These are phyloP conservation scores for Daldinia loculata DNA, from an alignment of 495 filamentous ascomycete species.

Conservation along the genomic window DNA sequence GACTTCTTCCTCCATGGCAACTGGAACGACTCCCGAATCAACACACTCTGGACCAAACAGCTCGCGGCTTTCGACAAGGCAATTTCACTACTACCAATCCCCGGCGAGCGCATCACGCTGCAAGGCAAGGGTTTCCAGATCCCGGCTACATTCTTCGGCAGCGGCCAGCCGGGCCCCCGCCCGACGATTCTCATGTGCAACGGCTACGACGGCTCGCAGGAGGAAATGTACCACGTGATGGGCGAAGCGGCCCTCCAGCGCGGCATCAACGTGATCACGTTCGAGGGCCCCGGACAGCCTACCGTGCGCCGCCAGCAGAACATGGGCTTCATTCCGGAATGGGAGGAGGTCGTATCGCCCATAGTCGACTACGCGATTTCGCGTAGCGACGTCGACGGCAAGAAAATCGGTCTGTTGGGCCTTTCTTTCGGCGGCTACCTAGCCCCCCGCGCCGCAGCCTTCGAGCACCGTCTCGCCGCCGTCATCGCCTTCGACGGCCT, in stretches of 20 bases:
- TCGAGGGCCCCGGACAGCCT: slow-evolving; percentile 61
- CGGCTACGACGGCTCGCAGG: slow-evolving; percentile 56
- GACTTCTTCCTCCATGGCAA: slow-evolving; percentile 59
- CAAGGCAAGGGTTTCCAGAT: slow-evolving; percentile 46
- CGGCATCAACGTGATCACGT: slow-evolving; percentile 58
- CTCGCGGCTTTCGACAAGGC: slow-evolving; percentile 70
- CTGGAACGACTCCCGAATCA: slow-evolving; percentile 50
- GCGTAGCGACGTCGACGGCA: slow-evolving; percentile 41
- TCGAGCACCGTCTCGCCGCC: slow-evolving; percentile 55
- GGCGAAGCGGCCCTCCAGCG: slow-evolving; percentile 50
- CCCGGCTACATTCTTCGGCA: slow-evolving; percentile 45
- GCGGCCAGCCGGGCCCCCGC: slow-evolving; percentile 17
- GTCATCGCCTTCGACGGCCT: slow-evolving; percentile 53
- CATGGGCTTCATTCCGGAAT: slow-evolving; percentile 58
- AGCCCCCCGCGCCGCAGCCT: slow-evolving; percentile 52
- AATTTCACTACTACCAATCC: slow-evolving; percentile 52
- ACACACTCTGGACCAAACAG: slow-evolving; percentile 72
- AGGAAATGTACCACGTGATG: slow-evolving; percentile 54
- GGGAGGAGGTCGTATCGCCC: slow-evolving; percentile 57
- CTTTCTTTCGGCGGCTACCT: slow-evolving; percentile 53
- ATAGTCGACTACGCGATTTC: slow-evolving; percentile 53
- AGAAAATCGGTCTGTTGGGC: slow-evolving; percentile 47
- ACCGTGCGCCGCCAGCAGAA: slow-evolving; percentile 55
- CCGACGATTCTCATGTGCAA: slow-evolving; percentile 52
- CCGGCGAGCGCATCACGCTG: slow-evolving; percentile 50